A percentile compares a stretch with the other conserved stretches of the same genome.
Conservation (phyloP, 164 flowering plant genomes). For the Berberis vulgaris region DNA sequence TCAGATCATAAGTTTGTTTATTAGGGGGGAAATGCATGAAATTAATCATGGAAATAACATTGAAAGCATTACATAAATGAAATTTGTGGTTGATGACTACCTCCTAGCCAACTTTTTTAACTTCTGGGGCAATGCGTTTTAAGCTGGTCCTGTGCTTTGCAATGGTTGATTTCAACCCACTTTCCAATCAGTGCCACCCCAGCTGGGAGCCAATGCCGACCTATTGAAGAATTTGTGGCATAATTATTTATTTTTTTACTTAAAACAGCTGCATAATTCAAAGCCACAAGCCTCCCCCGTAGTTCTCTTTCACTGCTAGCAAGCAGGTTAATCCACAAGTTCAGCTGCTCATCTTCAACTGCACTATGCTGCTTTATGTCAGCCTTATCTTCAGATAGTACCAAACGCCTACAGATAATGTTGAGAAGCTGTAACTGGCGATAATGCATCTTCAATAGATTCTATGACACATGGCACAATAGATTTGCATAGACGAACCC, state of each 20-base stretch:
- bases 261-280: constrained; percentile 37
- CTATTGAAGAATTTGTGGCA: constrained; percentile 7
- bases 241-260: constrained; percentile 8
- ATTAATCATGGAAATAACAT: neutral
- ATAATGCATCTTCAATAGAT: constrained; percentile 27
- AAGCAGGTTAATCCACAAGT: constrained; percentile 49
- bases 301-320: constrained; percentile 55
- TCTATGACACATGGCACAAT: constrained; percentile 20
- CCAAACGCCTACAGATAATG: constrained; percentile 53
- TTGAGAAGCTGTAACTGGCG: constrained; percentile 70
- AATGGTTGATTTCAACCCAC: constrained; percentile 46
- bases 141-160: constrained; percentile 26
- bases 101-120: constrained; percentile 32
- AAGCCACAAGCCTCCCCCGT: constrained; percentile 60
- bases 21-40: no score
- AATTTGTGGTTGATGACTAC: constrained; percentile 10
- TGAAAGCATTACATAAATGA: neutral
- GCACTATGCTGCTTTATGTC: constrained; percentile 12
- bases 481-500: constrained; percentile 21
- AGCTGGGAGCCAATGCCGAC: constrained; percentile 42
- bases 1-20: no score
- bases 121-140: constrained; percentile 36
- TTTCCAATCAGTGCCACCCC: constrained; percentile 73
- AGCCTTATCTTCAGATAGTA: constrained; percentile 37
- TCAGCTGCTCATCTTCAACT: constrained; percentile 23